Evolutionary conservation across 345 rosid species (phyloP).

Genomic region (Cardamine chenopodiifolia): DNA sequence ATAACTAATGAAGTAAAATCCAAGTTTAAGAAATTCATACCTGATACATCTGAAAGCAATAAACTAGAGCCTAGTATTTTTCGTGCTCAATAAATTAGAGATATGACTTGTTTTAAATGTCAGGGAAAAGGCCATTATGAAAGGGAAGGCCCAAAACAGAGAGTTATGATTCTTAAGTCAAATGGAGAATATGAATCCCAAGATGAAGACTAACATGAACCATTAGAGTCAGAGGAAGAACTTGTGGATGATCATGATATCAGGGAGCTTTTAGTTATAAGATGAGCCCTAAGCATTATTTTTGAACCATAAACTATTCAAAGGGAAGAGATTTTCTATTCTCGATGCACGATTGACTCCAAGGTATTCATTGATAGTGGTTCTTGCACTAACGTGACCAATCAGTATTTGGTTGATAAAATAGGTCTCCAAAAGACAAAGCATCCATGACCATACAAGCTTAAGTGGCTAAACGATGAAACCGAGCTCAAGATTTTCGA

Average conservation of each 20-base stretch:
- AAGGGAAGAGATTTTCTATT: background rate
- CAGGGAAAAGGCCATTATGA: background rate
- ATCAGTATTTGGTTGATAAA: background rate
- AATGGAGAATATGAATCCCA: background rate
- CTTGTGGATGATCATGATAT: background rate
- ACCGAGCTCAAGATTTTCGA: background rate
- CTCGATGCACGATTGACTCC: background rate
- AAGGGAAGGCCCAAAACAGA: background rate
- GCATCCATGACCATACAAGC: background rate
- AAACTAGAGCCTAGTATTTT: too few species aligned
- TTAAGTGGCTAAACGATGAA: background rate
- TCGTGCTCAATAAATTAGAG: too few species aligned
- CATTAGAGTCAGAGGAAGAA: background rate
- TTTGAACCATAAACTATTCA: background rate
- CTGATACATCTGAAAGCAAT: rapidly evolving
- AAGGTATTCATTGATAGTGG: background rate
- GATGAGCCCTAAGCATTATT: background rate
- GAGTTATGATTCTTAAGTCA: background rate
- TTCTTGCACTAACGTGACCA: background rate
- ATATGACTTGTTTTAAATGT: too few species aligned
- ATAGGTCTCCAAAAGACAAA: background rate
- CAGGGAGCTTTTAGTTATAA: background rate
- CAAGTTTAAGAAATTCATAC: too few species aligned
- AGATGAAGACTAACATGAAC: background rate
- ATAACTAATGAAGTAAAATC: too few species aligned